Evolutionary conservation across 176 grass and related monocot genomes (phyloP).

Genomic region (Otatea glauca): DNA sequence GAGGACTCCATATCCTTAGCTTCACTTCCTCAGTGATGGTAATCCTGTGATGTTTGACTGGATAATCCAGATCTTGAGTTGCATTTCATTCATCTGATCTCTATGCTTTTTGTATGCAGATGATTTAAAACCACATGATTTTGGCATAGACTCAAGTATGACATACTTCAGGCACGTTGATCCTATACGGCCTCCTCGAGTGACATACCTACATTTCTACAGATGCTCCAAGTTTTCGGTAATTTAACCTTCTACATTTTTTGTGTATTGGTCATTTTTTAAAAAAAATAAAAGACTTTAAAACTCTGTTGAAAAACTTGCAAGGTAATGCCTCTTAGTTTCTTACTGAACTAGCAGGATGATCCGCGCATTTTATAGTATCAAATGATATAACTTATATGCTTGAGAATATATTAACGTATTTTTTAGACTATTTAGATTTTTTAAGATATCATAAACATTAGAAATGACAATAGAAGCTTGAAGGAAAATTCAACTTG

Average conservation of each 20-base stretch:
- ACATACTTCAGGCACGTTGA: slow-evolving; percentile 47
- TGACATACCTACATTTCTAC: slow-evolving; percentile 81
- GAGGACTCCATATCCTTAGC: neutral
- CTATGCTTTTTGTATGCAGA: slow-evolving; percentile 44
- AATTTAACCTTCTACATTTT: slow-evolving; percentile 14
- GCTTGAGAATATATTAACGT: too few relatives aligned
- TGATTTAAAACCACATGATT: slow-evolving; percentile 55
- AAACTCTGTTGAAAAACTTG: neutral
- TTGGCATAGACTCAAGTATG: slow-evolving; percentile 54
- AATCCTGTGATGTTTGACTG: neutral
- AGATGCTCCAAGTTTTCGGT: slow-evolving; percentile 76
- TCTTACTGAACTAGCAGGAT: neutral
- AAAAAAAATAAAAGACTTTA: neutral
- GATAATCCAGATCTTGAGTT: neutral
- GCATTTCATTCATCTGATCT: slow-evolving; percentile 24
- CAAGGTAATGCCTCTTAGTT: neutral
- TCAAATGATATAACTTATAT: too few relatives aligned
- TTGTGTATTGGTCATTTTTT: neutral
- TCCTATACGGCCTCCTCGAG: slow-evolving; percentile 39
- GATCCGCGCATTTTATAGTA: too few relatives aligned
- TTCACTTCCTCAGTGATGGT: neutral
- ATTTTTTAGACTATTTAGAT: too few relatives aligned
- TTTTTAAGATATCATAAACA: too few relatives aligned
- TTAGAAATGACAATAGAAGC: too few relatives aligned
- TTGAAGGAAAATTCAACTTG: too few relatives aligned